phyloP scores from a whole-genome alignment of 257 asterid genomes.

The Gentiana straminea region DNA sequence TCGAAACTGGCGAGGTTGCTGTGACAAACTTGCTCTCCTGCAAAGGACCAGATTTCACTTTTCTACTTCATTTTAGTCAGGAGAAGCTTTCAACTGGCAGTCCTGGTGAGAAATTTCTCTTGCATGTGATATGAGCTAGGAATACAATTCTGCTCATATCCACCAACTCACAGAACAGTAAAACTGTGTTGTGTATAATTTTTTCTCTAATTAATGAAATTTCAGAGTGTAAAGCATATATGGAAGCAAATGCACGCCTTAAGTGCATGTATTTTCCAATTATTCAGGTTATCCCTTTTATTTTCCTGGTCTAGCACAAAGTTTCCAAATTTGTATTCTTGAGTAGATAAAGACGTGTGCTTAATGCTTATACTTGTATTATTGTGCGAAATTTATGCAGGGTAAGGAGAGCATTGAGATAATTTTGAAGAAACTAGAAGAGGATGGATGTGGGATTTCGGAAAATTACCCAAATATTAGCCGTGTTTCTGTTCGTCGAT shows the following conservation, averaged over 20 bases:
- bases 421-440: slow-evolving; percentile 32
- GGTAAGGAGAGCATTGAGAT: slow-evolving; percentile 50
- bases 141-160: too few species aligned
- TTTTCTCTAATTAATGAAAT: slow-evolving; percentile 11
- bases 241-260: slow-evolving; percentile 64
- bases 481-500: slow-evolving; percentile 58
- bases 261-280: slow-evolving; percentile 64
- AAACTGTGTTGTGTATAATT: not conserved
- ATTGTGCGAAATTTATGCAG: slow-evolving; percentile 16
- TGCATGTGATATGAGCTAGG: not conserved
- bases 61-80: slow-evolving; percentile 33
- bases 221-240: slow-evolving; percentile 25
- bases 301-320: not conserved
- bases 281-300: slow-evolving; percentile 26
- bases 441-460: slow-evolving; percentile 31
- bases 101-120: slow-evolving; percentile 27
- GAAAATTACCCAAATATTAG: slow-evolving; percentile 50
- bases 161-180: too few species aligned
- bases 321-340: too few species aligned
- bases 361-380: too few species aligned
- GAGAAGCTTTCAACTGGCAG: slow-evolving; percentile 13
- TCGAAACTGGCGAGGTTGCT: slow-evolving; percentile 59
- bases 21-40: slow-evolving; percentile 49
- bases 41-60: slow-evolving; percentile 47
- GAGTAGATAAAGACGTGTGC: too few species aligned